Base-by-base conservation (phyloP, 495 filamentous ascomycete species). In the Penicillium diatomitis region DNA sequence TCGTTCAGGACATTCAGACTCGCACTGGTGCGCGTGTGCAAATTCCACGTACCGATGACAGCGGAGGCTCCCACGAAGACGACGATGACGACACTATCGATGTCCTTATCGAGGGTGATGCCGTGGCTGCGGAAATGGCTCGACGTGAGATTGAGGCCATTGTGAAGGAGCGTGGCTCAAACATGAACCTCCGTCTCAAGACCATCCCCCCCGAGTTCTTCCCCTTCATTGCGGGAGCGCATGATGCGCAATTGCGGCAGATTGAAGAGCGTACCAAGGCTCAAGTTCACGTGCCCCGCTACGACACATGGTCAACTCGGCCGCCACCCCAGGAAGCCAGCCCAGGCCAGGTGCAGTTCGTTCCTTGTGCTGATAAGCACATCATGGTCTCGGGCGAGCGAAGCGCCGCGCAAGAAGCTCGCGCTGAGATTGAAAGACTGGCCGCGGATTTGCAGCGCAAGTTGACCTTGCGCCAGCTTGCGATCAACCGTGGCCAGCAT, bases 371-470 rank as follows among this genome's bases (percentile, higher is more conserved):
- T 10, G 73, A 78, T 42, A 83, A 81, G 56, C 80, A 84, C 41
- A 97, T 98, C 48, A 75, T 82, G 29, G 81, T 98, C 39, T 82
- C 84, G 44, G 92, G 92, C 57, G 92, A 98, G 54, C 86, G 94
- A 30, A 62, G 73, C 38, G 88, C 86, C 38, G 89, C 92, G 29
- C 86, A 87, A 60, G 78, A 86, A 46, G 87, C 85, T 11, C 82
- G 83, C 41, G 81, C 81, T 35, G 81, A 85, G 55, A 85, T 99
- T 60, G 87, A 95, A 58, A 80, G 77, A 11, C 76, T 80, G 36
- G 87, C 82, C 4, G 76, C 84, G 52, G 74, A 90, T 54, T 73
- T 96, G 34, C 81, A 79, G 49, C 78, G 77, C 31, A 76, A 76
- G 50, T 68, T 99, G 49, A 80, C 81, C 11, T 65, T 88, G 7